phyloP scores from a whole-genome alignment of 139 green algal species.

The Tetradesmus lagerheimii region DNA sequence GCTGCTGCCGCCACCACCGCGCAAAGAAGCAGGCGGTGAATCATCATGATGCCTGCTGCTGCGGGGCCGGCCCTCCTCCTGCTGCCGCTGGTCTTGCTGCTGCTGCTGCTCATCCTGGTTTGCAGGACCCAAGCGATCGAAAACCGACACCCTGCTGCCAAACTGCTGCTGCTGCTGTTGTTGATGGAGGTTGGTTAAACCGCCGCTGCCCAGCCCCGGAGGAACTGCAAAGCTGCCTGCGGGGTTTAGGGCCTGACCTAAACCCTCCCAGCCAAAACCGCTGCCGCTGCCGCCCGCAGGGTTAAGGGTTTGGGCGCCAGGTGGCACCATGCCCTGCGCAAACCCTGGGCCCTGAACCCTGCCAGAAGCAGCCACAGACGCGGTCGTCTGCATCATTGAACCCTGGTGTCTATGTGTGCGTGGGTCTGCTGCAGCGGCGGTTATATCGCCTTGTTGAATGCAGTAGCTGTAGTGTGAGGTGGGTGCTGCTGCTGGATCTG shows the following conservation, averaged over 20 bases:
- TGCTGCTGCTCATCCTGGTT: not conserved
- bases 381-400: not conserved
- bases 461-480: not conserved
- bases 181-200: not conserved
- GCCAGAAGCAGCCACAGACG: not conserved
- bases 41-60: not conserved
- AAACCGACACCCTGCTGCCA: not conserved
- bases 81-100: not conserved
- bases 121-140: not conserved
- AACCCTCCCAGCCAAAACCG: not conserved
- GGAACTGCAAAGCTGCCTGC: not conserved
- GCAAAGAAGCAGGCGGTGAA: not conserved
- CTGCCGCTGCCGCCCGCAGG: not conserved
- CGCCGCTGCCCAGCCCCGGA: not conserved
- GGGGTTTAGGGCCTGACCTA: too few relatives aligned
- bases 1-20: too few relatives aligned
- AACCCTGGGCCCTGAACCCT: not conserved
- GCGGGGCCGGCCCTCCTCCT: not conserved
- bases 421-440: not conserved
- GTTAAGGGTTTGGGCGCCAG: not conserved
- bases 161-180: not conserved
- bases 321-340: not conserved
- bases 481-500: not conserved
- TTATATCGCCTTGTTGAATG: constrained; percentile 4
- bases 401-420: not conserved